Conservation (phyloP, 2,329 filamentous ascomycete genomes). For the Exophiala dermatitidis region DNA sequence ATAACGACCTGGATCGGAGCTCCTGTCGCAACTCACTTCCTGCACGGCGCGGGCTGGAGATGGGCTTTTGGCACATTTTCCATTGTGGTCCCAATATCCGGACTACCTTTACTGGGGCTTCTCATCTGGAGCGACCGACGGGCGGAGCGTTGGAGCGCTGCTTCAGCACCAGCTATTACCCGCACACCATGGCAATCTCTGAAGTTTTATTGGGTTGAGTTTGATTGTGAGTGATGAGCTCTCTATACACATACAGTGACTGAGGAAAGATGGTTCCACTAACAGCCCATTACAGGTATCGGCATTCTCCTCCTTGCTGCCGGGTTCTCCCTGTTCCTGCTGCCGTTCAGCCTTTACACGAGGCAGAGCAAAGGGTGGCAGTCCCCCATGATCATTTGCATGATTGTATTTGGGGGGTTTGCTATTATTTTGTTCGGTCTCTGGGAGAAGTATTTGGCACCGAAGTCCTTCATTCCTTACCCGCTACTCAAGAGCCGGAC, state of each 20-base stretch:
- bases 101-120: slow-evolving; percentile 47
- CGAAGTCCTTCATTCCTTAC: slow-evolving; percentile 48
- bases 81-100: slow-evolving; percentile 51
- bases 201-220: slow-evolving; percentile 49
- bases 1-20: slow-evolving; percentile 51
- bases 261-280: slow-evolving; percentile 28
- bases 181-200: slow-evolving; percentile 38
- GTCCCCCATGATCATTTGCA: slow-evolving; percentile 42
- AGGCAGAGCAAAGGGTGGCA: slow-evolving; percentile 40
- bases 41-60: slow-evolving; percentile 46
- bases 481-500: slow-evolving; percentile 42
- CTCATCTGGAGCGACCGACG: slow-evolving; percentile 50
- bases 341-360: slow-evolving; percentile 53
- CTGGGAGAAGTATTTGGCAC: slow-evolving; percentile 49
- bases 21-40: slow-evolving; percentile 46
- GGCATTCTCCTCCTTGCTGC: slow-evolving; percentile 54
- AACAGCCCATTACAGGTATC: slow-evolving; percentile 50
- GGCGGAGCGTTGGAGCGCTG: slow-evolving; percentile 44
- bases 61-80: slow-evolving; percentile 57
- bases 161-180: slow-evolving; percentile 21
- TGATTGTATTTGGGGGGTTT: slow-evolving; percentile 48
- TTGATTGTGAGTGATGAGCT: slow-evolving; percentile 44
- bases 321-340: slow-evolving; percentile 55
- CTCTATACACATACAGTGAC: slow-evolving; percentile 29
- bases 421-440: slow-evolving; percentile 47